Evolutionary conservation across 2,329 filamentous ascomycete genomes (phyloP).

Genomic region (Colletotrichum godetiae): DNA sequence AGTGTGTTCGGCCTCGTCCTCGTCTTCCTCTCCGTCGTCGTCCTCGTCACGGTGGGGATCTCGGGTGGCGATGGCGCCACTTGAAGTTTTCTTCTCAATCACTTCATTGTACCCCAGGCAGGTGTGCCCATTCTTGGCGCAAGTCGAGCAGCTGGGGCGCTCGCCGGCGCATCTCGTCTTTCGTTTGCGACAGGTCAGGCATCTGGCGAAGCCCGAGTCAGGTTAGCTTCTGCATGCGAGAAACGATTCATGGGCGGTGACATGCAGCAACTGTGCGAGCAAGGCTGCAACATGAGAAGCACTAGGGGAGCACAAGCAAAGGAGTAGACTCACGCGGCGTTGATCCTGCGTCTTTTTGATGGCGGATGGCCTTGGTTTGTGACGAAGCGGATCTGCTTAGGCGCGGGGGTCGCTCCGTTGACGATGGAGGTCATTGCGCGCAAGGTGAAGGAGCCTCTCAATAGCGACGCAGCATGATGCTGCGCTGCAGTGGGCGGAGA

Average conservation of each 20-base stretch:
- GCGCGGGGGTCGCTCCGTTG: slow-evolving; percentile 55
- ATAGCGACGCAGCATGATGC: slow-evolving; percentile 33
- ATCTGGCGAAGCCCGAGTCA: slow-evolving; percentile 54
- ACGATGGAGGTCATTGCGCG: slow-evolving; percentile 44
- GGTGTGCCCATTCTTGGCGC: slow-evolving; percentile 75
- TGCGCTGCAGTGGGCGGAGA: slow-evolving; percentile 29
- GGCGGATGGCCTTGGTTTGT: slow-evolving; percentile 85
- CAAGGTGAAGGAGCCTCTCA: slow-evolving; percentile 32
- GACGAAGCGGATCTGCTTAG: slow-evolving; percentile 80
- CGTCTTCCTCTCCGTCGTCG: slow-evolving; percentile 45
- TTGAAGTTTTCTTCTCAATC: slow-evolving; percentile 54
- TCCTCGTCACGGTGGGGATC: slow-evolving; percentile 40
- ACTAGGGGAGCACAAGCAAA: not conserved
- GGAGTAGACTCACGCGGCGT: slow-evolving; percentile 73
- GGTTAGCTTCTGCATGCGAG: slow-evolving; percentile 10
- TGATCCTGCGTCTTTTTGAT: slow-evolving; percentile 82
- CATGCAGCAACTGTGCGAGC: not conserved
- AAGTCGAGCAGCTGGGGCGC: slow-evolving; percentile 78
- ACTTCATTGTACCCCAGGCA: slow-evolving; percentile 76
- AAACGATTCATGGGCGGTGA: slow-evolving; percentile 19
- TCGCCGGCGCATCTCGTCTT: slow-evolving; percentile 82
- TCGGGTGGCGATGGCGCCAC: slow-evolving; percentile 27
- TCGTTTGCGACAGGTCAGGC: slow-evolving; percentile 78
- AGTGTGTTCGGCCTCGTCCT: slow-evolving; percentile 51
- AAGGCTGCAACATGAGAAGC: not conserved